phyloP scores from a whole-genome alignment of 345 rosid genomes.

The Combretum micranthum region DNA sequence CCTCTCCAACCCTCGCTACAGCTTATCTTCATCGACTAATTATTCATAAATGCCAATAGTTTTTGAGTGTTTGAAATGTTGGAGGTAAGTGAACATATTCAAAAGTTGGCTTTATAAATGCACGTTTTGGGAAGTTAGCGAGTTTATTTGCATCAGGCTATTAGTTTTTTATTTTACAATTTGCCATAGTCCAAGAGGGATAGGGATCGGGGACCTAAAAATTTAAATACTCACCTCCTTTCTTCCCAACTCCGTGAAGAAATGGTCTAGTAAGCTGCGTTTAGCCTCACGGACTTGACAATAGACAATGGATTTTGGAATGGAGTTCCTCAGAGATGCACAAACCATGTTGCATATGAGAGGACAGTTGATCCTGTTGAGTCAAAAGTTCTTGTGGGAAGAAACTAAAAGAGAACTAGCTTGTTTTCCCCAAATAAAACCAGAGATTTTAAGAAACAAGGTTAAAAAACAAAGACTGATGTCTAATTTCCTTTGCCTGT shows the following conservation, averaged over 20 bases:
- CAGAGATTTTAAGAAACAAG: too few relatives aligned
- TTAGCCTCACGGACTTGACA: conserved; percentile 97
- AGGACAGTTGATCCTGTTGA: conserved; percentile 60
- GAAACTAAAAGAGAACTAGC: conserved; percentile 1
- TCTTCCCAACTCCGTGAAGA: conserved; percentile 77
- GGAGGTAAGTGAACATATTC: too few relatives aligned
- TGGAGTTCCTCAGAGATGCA: conserved; percentile 69
- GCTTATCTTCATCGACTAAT: too few relatives aligned
- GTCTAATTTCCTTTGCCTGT: too few relatives aligned
- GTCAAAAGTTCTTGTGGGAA: conserved; percentile 2
- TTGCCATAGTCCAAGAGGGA: background rate
- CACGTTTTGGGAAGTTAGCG: too few relatives aligned
- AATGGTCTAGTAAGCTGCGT: conserved; percentile 79
- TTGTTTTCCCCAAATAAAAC: background rate
- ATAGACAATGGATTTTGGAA: conserved; percentile 82
- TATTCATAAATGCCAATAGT: too few relatives aligned
- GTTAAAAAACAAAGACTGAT: too few relatives aligned
- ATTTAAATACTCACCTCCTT: conserved; percentile 50
- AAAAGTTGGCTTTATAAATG: too few relatives aligned
- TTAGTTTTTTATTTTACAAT: too few relatives aligned
- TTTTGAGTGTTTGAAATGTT: too few relatives aligned
- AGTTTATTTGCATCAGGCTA: too few relatives aligned
- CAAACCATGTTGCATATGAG: conserved; percentile 80
- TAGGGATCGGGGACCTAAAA: background rate
- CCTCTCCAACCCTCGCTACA: too few relatives aligned